phyloP scores from a whole-genome alignment of 2,329 filamentous ascomycete species.

The Neopestalotiopsis clavispora region DNA sequence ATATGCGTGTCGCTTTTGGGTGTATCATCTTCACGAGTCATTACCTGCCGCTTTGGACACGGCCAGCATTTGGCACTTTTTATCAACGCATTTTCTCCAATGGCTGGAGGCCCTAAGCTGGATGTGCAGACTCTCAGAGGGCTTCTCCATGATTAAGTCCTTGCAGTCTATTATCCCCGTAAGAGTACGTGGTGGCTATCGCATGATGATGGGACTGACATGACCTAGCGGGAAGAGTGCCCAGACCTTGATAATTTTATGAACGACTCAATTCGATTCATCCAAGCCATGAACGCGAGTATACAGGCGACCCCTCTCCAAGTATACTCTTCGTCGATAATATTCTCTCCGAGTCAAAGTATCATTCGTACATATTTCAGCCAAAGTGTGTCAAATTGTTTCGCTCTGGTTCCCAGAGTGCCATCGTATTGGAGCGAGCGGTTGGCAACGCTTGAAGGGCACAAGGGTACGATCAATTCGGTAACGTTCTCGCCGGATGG shows the following conservation, averaged over 20 bases:
- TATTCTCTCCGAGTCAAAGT: constrained; percentile 30
- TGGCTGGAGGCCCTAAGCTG: constrained; percentile 46
- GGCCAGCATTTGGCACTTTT: constrained; percentile 30
- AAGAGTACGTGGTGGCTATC: constrained; percentile 21
- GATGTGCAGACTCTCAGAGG: constrained; percentile 29
- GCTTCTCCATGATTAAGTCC: constrained; percentile 18
- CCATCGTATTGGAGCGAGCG: constrained; percentile 20
- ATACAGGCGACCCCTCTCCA: constrained; percentile 37
- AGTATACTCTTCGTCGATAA: constrained; percentile 37
- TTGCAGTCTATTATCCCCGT: constrained; percentile 20
- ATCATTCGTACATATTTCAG: no score
- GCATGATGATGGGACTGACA: no score
- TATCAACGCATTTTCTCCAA: constrained; percentile 43
- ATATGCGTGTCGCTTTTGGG: constrained; percentile 48
- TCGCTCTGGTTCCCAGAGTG: constrained; percentile 4
- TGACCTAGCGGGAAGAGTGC: no score
- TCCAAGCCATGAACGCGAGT: background rate
- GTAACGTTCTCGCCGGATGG: no score
- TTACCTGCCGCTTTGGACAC: background rate
- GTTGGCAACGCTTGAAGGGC: constrained; percentile 23
- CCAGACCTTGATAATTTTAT: no score
- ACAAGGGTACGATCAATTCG: constrained; percentile 13
- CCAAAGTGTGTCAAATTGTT: no score
- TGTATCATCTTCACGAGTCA: constrained; percentile 37
- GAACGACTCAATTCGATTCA: no score